These are phyloP conservation scores for Aspergillus eucalypticola DNA, from an alignment of 2,329 filamentous ascomycete genomes.

Conservation along the genomic window DNA sequence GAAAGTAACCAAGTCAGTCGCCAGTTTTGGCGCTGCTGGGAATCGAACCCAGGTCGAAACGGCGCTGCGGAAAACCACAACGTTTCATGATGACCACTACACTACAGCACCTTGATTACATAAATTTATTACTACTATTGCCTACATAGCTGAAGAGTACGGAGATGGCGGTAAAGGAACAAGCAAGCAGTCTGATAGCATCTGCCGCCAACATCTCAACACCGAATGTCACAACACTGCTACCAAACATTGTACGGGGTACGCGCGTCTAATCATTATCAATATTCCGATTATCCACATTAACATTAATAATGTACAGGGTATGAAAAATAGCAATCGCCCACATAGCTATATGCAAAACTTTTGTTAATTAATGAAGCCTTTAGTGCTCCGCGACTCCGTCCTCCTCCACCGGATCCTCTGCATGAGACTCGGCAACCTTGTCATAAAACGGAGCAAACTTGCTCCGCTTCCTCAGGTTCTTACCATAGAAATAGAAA, in stretches of 20 bases:
- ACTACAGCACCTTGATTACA: slow-evolving; percentile 13
- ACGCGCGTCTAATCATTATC: too few species aligned
- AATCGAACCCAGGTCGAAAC: slow-evolving; percentile 13
- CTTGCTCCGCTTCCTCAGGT: slow-evolving; percentile 21
- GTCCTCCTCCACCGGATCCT: slow-evolving; percentile 24
- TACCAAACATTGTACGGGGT: too few species aligned
- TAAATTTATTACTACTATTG: neutral
- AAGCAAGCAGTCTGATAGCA: neutral
- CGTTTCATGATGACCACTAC: slow-evolving; percentile 13
- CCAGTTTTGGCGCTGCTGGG: slow-evolving; percentile 11
- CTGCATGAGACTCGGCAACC: slow-evolving; percentile 6
- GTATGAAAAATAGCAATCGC: neutral
- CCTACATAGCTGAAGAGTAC: neutral
- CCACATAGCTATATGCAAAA: neutral
- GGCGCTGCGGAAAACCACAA: slow-evolving; percentile 8
- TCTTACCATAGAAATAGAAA: slow-evolving; percentile 33
- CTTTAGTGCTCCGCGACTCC: neutral
- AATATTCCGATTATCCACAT: neutral
- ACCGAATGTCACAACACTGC: too few species aligned
- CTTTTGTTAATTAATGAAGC: neutral
- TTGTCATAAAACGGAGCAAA: slow-evolving; percentile 12
- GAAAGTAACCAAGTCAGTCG: slow-evolving; percentile 9
- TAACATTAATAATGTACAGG: neutral
- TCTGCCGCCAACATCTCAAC: neutral
- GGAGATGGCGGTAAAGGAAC: too few species aligned